Evolutionary conservation across 169 alveolate species (phyloP), one percentile per base, ranked within the genome.

Genomic region (Cryptosporidium viatorum): DNA sequence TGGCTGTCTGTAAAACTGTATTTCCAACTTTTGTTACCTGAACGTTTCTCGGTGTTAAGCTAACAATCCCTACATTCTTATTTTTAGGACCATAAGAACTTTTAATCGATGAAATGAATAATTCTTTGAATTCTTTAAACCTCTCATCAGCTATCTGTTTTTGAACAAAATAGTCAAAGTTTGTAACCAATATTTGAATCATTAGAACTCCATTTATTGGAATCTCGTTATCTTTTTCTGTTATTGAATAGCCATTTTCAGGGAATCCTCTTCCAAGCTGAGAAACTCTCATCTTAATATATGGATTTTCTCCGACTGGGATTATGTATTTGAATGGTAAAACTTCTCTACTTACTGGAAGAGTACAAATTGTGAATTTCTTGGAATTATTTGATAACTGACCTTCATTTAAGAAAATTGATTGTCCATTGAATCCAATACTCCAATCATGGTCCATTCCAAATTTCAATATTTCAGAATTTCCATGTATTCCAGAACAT

Each of bases 71-170:
- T 16, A 80, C 75, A 14, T 35, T 12, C 39, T 37, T 80, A 14
- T 39, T 14, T 14, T 29, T 39, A 12, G 80, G 75, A 16, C 75
- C 75, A 18, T 33, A 58, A n/a, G 89, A 80, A 21, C 50, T 37
- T 33, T 80, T 80, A 4, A 80, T 80, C 0, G 89, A 21, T 26
- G 89, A 59, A 29, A 80, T 45, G 29, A 80, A 80, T 14, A 80
- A 26, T 14, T 80, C 51, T 39, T 80, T 59, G 14, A 80, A 80
- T 9, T 65, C 69, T 45, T 9, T 59, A 45, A 80, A 80, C 18
- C 80, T 62, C 68, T 65, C 89, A 80, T 62, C 73, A 10, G 89
- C 62, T 26, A 80, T 80, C 41, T 80, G 89, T 50, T 65, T 59
- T 18, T 80, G 80, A 31, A 43, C 62, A 37, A 62, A 80, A 31